Evolutionary conservation across 352 stramenopile genomes (phyloP), one percentile per base, ranked within the genome.

Genomic region (Pseudoperonospora humuli): DNA sequence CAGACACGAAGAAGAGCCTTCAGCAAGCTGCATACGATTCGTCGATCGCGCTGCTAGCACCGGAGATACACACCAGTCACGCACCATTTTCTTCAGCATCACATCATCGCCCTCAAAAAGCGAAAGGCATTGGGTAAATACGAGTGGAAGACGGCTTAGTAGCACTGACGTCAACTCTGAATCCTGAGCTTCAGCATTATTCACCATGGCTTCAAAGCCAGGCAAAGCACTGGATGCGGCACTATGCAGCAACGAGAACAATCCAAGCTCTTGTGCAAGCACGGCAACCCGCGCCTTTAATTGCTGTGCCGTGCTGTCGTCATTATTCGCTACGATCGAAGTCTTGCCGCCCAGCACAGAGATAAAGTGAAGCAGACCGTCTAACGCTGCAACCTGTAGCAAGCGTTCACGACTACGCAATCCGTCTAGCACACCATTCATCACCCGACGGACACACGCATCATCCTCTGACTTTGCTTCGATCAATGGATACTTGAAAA

Each of bases 101-200:
- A 36, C 50, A 17, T 93, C 80, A 29, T 89, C 71, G 13, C 52
- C 53, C 23, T 87, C 79, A 23, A 90, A 76, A 28, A 78, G 70
- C 17, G 75, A 68, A 0, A 93, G 57, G n/a, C 75, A 86, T 47
- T 93, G 77, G n/a, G 80, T 91, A 40, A 91, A 93, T 11, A 93
- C 74, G 18, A 93, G 57, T 37, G 81, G 70, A 24, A 90, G 54
- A 7, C 77, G 78, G 33, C 70, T 89, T 9, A 90, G 47, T 29
- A 88, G 39, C 14, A 77, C 52, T 18, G 70, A 54, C 18, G 68
- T 76, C n/a, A 60, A 45, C 3, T 61, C 43, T 25, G 57, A 48
- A n/a, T 24, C 45, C 19, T 46, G 15, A 27, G 23, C 17, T 2
- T 56, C 36, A 28, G 38, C 31, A 46, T 33, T 27, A 17, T 33